These are phyloP conservation scores for Phycomyces blakesleeanus DNA, from an alignment of 192 early-diverging fungal species.

Conservation along the genomic window DNA sequence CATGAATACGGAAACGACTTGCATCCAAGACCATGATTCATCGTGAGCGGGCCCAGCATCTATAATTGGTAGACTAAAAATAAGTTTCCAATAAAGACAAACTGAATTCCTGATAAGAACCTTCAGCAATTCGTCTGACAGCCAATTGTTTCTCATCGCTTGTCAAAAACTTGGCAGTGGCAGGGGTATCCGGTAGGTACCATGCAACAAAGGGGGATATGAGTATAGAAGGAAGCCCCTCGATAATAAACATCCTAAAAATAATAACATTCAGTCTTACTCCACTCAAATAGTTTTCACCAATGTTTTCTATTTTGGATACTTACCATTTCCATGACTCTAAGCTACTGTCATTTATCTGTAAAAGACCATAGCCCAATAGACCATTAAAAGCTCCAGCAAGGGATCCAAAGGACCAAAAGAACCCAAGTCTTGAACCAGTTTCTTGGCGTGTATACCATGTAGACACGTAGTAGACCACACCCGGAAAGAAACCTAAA, in stretches of 20 bases:
- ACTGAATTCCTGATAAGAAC: slow-evolving; percentile 1
- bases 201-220: slow-evolving; percentile 26
- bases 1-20: slow-evolving; percentile 14
- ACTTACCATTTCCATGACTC: slow-evolving; percentile 16
- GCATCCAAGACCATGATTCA: slow-evolving; percentile 18
- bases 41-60: slow-evolving; percentile 2
- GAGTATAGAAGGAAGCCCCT: slow-evolving; percentile 50
- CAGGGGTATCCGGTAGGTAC: slow-evolving; percentile 41
- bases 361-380: slow-evolving; percentile 49
- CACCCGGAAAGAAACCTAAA: slow-evolving; percentile 34
- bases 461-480: slow-evolving; percentile 44
- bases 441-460: slow-evolving; percentile 54
- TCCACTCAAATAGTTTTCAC: too few species aligned
- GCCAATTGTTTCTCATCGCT: slow-evolving; percentile 36
- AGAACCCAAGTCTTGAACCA: slow-evolving; percentile 39
- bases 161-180: slow-evolving; percentile 33
- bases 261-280: not conserved
- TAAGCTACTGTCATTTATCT: slow-evolving; percentile 36
- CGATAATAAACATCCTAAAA: slow-evolving; percentile 53
- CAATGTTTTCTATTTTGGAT: too few species aligned
- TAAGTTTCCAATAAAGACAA: not conserved
- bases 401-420: slow-evolving; percentile 5
- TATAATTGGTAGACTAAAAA: not conserved
- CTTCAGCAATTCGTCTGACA: slow-evolving; percentile 19
- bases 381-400: slow-evolving; percentile 51